phyloP scores from a whole-genome alignment of 805 yeast species.

The Yarrowia bubula region DNA sequence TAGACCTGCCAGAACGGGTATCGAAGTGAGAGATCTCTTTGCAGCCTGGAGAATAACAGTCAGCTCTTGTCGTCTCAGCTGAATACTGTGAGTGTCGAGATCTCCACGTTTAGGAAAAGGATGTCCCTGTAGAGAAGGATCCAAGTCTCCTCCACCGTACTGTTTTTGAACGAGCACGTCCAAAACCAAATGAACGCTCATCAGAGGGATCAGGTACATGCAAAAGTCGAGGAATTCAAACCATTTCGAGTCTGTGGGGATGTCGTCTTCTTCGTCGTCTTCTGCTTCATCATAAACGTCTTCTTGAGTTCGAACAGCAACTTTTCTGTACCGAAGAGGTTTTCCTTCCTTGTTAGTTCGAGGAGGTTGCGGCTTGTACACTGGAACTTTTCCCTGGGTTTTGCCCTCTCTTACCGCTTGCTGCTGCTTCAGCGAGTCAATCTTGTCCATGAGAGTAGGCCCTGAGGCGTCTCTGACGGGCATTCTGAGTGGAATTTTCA shows the following conservation, averaged over 20 bases:
- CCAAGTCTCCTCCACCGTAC: conserved; percentile 36
- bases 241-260: conserved; percentile 33
- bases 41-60: conserved; percentile 28
- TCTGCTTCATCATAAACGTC: neutral
- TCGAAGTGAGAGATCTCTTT: conserved; percentile 32
- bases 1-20: conserved; percentile 38
- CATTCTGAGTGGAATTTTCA: conserved; percentile 12
- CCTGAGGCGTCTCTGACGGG: neutral
- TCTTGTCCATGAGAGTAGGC: conserved; percentile 12
- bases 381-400: neutral
- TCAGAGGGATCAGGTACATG: conserved; percentile 38
- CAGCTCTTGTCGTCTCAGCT: conserved; percentile 20
- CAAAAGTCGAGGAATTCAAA: conserved; percentile 36
- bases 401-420: neutral
- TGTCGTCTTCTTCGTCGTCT: conserved; percentile 20
- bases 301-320: neutral
- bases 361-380: neutral
- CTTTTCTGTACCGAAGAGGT: conserved; percentile 18
- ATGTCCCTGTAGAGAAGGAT: neutral
- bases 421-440: conserved; percentile 1
- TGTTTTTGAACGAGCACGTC: conserved; percentile 41
- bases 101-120: conserved; percentile 26
- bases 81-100: neutral
- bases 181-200: conserved; percentile 39
- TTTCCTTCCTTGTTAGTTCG: neutral